A percentile compares a stretch with the other conserved stretches of the same genome.
These are phyloP conservation scores for Pterocarpus macrocarpus DNA, from an alignment of 306 rosid species.

Conservation along the genomic window DNA sequence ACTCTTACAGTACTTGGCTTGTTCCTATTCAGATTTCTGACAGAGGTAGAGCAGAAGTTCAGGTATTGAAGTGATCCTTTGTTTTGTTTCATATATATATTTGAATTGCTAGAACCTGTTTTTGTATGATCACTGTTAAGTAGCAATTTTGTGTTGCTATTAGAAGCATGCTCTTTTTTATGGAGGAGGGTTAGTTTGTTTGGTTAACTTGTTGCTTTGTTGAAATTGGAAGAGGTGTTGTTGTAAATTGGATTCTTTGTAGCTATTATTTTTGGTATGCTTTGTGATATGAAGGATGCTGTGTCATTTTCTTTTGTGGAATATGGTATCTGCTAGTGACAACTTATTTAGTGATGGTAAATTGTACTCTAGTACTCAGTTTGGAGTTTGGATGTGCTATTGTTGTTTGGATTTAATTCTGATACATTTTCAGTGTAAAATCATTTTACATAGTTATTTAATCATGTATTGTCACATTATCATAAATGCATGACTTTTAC, in stretches of 20 bases:
- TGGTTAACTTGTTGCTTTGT: slow-evolving; percentile 33
- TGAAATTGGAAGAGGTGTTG: slow-evolving; percentile 28
- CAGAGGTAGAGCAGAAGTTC: slow-evolving; percentile 73
- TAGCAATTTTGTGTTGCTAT: slow-evolving; percentile 27
- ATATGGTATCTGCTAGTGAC: not conserved
- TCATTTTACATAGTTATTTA: too few relatives aligned
- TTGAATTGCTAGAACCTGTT: not conserved
- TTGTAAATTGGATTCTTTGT: slow-evolving; percentile 30
- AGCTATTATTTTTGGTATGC: slow-evolving; percentile 1
- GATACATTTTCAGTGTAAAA: too few relatives aligned
- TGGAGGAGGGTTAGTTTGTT: slow-evolving; percentile 3
- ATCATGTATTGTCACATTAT: too few relatives aligned
- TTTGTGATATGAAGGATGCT: slow-evolving; percentile 25
- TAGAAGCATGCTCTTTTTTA: not conserved
- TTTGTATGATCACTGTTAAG: not conserved
- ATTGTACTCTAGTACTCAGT: not conserved
- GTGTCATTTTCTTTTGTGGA: slow-evolving; percentile 2
- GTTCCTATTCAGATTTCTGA: slow-evolving; percentile 74
- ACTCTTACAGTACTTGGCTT: slow-evolving; percentile 78
- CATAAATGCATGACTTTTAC: too few relatives aligned
- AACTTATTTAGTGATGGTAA: slow-evolving; percentile 24
- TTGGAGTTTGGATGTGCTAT: slow-evolving; percentile 6
- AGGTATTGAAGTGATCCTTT: slow-evolving; percentile 56
- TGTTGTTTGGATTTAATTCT: not conserved
- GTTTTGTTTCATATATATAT: not conserved